Evolutionary conservation across 352 stramenopile species (phyloP).

Genomic region (Pythium angustatum): DNA sequence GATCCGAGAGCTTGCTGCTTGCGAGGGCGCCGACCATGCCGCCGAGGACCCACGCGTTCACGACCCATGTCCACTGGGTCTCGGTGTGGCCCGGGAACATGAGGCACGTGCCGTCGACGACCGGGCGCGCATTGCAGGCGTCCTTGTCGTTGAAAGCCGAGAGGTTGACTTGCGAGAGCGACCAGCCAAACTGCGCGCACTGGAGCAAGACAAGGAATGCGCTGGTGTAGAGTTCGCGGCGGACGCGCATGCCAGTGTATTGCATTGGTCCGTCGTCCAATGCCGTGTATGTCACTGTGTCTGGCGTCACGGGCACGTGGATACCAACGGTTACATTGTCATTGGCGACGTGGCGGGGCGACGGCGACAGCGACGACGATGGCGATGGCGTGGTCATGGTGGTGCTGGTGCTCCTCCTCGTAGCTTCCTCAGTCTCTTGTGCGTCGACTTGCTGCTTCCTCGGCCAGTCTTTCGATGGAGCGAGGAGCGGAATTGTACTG

Average conservation of each 20-base stretch:
- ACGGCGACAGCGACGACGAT: too few relatives aligned
- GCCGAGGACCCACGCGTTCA: constrained; percentile 59
- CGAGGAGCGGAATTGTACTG: too few relatives aligned
- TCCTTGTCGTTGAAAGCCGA: constrained; percentile 54
- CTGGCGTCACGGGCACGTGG: not conserved
- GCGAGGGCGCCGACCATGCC: constrained; percentile 49
- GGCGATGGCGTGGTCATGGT: too few relatives aligned
- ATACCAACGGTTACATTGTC: not conserved
- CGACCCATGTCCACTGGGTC: constrained; percentile 51
- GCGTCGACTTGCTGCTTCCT: too few relatives aligned
- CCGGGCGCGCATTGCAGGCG: constrained; percentile 40
- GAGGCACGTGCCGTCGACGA: constrained; percentile 34
- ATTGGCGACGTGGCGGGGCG: too few relatives aligned
- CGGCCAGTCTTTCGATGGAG: too few relatives aligned
- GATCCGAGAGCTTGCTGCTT: constrained; percentile 39
- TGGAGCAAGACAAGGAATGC: constrained; percentile 49
- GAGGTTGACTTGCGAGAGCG: constrained; percentile 66
- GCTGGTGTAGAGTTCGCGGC: constrained; percentile 32
- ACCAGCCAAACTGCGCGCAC: constrained; percentile 58
- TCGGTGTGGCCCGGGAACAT: constrained; percentile 53
- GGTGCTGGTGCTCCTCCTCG: too few relatives aligned
- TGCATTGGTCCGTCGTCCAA: not conserved
- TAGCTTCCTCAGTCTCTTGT: too few relatives aligned
- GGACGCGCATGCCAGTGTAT: constrained; percentile 1
- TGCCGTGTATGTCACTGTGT: not conserved